Conservation (phyloP, 371 early-diverging fungal species). For the Mycotypha africana region DNA sequence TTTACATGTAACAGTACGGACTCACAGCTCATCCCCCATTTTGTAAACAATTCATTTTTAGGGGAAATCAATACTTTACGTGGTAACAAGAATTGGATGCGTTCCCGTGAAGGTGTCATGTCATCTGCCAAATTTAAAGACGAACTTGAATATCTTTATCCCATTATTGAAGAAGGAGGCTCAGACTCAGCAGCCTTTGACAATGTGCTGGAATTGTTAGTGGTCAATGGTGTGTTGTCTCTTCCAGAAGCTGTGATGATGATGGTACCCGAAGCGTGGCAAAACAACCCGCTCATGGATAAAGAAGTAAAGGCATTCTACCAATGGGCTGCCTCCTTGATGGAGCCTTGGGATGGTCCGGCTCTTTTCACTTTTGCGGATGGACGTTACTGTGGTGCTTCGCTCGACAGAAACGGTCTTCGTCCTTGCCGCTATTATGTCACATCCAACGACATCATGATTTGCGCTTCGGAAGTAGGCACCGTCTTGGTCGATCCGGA, state of each 20-base stretch:
- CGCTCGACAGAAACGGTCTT: slow-evolving; percentile 93
- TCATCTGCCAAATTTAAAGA: slow-evolving; percentile 71
- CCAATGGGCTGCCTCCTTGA: slow-evolving; percentile 93
- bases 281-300: slow-evolving; percentile 78
- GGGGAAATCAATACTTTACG: slow-evolving; percentile 96
- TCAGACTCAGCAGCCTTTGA: slow-evolving; percentile 96
- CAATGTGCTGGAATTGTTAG: slow-evolving; percentile 92
- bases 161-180: slow-evolving; percentile 93
- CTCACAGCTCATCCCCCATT: too few species aligned
- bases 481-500: slow-evolving; percentile 79
- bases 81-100: slow-evolving; percentile 99
- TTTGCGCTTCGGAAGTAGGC: slow-evolving; percentile 97
- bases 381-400: slow-evolving; percentile 94
- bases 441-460: slow-evolving; percentile 88
- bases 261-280: slow-evolving; percentile 98
- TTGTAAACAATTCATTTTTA: too few species aligned
- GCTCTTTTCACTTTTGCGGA: slow-evolving; percentile 95
- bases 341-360: slow-evolving; percentile 99
- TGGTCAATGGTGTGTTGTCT: slow-evolving; percentile 86
- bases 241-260: slow-evolving; percentile 95
- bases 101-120: slow-evolving; percentile 94
- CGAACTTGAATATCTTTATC: slow-evolving; percentile 79
- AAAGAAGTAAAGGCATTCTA: slow-evolving; percentile 89
- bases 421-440: slow-evolving; percentile 95
- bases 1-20: too few species aligned